Conservation (phyloP, 1,284 basidiomycete species). For the Exsudoporus floridanus region DNA sequence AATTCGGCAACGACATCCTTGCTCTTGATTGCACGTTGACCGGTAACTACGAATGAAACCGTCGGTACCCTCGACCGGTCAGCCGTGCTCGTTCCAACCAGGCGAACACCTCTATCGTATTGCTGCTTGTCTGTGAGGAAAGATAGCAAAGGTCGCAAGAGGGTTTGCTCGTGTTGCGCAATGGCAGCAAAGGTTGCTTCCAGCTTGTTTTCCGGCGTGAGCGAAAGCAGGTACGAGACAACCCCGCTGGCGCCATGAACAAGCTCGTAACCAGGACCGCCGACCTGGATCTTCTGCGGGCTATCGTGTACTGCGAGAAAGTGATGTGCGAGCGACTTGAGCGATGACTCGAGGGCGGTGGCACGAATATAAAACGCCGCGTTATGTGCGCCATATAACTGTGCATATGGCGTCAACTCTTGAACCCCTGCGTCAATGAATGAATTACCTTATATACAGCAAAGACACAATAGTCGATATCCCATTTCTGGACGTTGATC, state of each 20-base stretch:
- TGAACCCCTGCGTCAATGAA: background rate
- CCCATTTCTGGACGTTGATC: constrained; percentile 72
- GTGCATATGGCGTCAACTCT: constrained; percentile 1
- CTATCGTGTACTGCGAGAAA: constrained; percentile 54
- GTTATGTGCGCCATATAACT: constrained; percentile 77
- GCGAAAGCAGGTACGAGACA: constrained; percentile 60
- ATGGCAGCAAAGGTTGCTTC: constrained; percentile 48
- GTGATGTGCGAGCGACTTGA: constrained; percentile 66
- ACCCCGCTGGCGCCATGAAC: constrained; percentile 61
- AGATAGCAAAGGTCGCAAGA: constrained; percentile 43
- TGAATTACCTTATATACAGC: constrained; percentile 73
- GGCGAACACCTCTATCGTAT: constrained; percentile 54
- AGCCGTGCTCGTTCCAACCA: constrained; percentile 60
- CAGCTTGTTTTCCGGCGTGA: constrained; percentile 50
- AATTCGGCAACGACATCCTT: constrained; percentile 63
- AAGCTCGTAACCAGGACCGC: constrained; percentile 73
- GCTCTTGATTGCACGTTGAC: constrained; percentile 52
- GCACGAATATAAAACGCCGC: constrained; percentile 63
- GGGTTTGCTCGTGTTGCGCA: constrained; percentile 45
- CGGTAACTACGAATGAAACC: constrained; percentile 68
- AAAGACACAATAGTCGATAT: constrained; percentile 71
- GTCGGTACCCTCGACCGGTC: constrained; percentile 61
- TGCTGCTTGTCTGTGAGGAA: constrained; percentile 43
- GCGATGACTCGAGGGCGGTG: constrained; percentile 44
- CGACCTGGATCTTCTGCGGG: constrained; percentile 68